Base-by-base conservation (phyloP, 2,329 filamentous ascomycete species). In the Trichoderma aggressivum region DNA sequence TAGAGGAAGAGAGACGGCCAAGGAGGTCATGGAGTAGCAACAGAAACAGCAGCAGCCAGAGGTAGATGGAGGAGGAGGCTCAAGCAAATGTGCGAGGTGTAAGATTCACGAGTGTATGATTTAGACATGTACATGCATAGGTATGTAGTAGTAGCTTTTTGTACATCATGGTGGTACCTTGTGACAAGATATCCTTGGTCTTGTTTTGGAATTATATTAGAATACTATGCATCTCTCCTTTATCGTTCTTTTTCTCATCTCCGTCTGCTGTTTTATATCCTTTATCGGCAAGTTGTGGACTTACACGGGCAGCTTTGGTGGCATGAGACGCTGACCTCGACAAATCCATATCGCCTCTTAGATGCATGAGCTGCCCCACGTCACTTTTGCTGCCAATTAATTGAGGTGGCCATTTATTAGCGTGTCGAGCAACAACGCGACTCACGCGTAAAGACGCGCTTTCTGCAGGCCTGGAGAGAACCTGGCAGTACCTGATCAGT, bases 391-490 rank as follows among this genome's bases (percentile, higher is more conserved):
- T 60, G 58, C 30, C 53, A 68, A 34, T 59, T 47, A 70, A 70
- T 70, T 62, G 55, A 70, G 30, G 30, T 34, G 3, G 12, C 32
- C 10, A 34, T 70, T 43, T 70, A 62, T 43, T 70, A 62, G 67
- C 67, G 67, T 58, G 67, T 62, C 34, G 11, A 50, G 28, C 7
- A 56, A 62, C 55, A 68, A 71, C 70, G 70, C 70, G 70, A 61
- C 70, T 28, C 55, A 71, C 70, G 70, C 70, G 70, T 69, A 69
- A 58, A 72, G 70, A 70, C 70, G 70, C 69, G 69, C 69, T 70
- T 59, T 18, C 1, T 55, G 50, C 43, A 47, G 43, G 39, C 18
- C 6, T 47, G 7, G 6, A 47, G 43, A 24, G 26, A 28, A 28
- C 26, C 28, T 18, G 14, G 26, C 16, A 18, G 55, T 59, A 59